Percentiles rank a stretch among this genome's conserved stretches.
phyloP scores from a whole-genome alignment of 768 basidiomycete genomes.

The Cystofilobasidium ferigula region DNA sequence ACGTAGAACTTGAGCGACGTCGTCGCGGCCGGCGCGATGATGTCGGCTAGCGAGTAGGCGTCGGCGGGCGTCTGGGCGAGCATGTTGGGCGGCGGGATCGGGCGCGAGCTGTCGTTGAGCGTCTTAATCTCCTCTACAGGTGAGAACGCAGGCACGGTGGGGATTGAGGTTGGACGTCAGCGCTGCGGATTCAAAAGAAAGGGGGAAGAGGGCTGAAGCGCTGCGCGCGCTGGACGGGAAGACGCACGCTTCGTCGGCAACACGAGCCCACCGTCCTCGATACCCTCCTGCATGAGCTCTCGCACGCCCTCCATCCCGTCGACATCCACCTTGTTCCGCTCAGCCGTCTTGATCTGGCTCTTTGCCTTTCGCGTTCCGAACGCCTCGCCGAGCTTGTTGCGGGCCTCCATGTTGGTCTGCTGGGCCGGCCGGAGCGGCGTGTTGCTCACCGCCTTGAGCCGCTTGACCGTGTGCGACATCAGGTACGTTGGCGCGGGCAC shows the following conservation, averaged over 20 bases:
- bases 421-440: slow-evolving; percentile 7
- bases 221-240: not conserved
- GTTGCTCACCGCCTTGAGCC: slow-evolving; percentile 47
- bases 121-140: slow-evolving; percentile 23
- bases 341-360: slow-evolving; percentile 66
- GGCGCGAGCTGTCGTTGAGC: slow-evolving; percentile 43
- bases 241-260: slow-evolving; percentile 58
- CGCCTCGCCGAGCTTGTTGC: slow-evolving; percentile 71
- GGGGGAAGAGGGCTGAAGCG: not conserved
- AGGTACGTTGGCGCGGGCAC: slow-evolving; percentile 53
- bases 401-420: slow-evolving; percentile 46
- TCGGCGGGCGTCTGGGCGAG: slow-evolving; percentile 60
- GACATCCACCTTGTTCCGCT: slow-evolving; percentile 82
- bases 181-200: too few relatives aligned
- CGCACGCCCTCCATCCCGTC: slow-evolving; percentile 75
- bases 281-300: slow-evolving; percentile 68
- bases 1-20: slow-evolving; percentile 34
- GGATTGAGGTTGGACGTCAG: not conserved
- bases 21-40: slow-evolving; percentile 64
- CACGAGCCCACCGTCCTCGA: slow-evolving; percentile 58
- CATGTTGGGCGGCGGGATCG: slow-evolving; percentile 63
- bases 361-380: slow-evolving; percentile 95
- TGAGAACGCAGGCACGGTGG: not conserved
- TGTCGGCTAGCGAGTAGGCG: slow-evolving; percentile 45
- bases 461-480: slow-evolving; percentile 68